Conservation (phyloP, 1,284 basidiomycete genomes). For the Austroboletus rostrupii region DNA sequence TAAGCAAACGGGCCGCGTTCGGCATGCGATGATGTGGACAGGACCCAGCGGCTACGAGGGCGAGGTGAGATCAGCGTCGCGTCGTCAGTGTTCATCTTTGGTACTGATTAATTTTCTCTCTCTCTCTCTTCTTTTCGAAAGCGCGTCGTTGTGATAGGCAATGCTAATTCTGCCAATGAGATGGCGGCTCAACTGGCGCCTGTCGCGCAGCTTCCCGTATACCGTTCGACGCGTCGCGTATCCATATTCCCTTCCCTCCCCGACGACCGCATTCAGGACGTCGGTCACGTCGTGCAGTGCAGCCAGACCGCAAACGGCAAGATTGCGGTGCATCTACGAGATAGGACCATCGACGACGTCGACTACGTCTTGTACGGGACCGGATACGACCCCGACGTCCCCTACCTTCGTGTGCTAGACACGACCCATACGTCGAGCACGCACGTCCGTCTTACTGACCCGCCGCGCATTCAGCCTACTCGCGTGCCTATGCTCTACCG, state of each 20-base stretch:
- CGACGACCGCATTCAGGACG: slow-evolving; percentile 38
- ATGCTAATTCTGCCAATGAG: slow-evolving; percentile 48
- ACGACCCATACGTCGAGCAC: background rate
- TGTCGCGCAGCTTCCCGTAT: slow-evolving; percentile 36
- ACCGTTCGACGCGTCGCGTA: slow-evolving; percentile 41
- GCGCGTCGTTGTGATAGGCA: slow-evolving; percentile 44
- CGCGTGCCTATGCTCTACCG: slow-evolving; percentile 41
- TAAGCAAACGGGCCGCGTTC: slow-evolving; percentile 25
- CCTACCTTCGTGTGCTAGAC: slow-evolving; percentile 39
- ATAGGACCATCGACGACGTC: slow-evolving; percentile 35
- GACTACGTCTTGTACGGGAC: slow-evolving; percentile 42
- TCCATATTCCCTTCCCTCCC: slow-evolving; percentile 40
- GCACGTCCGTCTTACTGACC: slow-evolving; percentile 14
- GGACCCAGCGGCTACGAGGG: slow-evolving; percentile 36
- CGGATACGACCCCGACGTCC: slow-evolving; percentile 40
- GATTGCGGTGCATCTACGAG: slow-evolving; percentile 33
- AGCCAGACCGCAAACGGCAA: slow-evolving; percentile 17
- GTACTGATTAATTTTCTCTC: background rate
- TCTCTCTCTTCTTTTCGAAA: slow-evolving; percentile 12
- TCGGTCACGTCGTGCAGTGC: slow-evolving; percentile 38
- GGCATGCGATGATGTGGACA: slow-evolving; percentile 39
- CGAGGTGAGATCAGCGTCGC: slow-evolving; percentile 32
- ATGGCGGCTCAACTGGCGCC: slow-evolving; percentile 41
- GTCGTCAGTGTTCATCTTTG: background rate
- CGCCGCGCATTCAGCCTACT: slow-evolving; percentile 21